Evolutionary conservation across 164 flowering plant species (phyloP), one percentile per base, ranked within the genome.

Genomic region (Umbellularia californica): DNA sequence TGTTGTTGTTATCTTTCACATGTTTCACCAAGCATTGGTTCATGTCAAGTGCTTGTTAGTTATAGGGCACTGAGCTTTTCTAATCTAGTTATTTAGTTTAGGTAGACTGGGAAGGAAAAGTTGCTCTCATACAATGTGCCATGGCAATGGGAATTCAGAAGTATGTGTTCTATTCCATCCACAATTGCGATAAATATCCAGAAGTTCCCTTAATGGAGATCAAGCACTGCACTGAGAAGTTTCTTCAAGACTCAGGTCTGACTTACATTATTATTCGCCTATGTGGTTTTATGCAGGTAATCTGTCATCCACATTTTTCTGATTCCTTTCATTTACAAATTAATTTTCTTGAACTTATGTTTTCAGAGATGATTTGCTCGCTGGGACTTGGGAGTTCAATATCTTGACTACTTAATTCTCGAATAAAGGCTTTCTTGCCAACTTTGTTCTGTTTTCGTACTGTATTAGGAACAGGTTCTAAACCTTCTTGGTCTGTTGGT

Each of bases 41-140:
- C 9, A 17, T 22, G n/a, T 47, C 33, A 70, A 22, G 2, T 63
- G 19, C 15, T 64, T 68, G 15, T 22, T 27, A 60, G 69, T 70
- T 47, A 12, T 65, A 14, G 58, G 24, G 25, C 13, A 60, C 68
- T 69, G 71, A 71, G n/a, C 28, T 72, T 72, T 55, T 71, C 81
- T 80, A 71, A 78, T 80, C 73, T 3, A 19, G 73, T 77, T 72
- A 51, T 86, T 84, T 81, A 74, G 73, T 87, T 84, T 92, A 93
- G 99, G 99, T 95, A 87, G 99, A 95, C 76, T 95, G 99, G 99
- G 98, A 95, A 92, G 99, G 99, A 72, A 92, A 95, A 82, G 97
- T 95, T 87, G 98, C 99, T 76, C 91, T 95, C 7, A 90, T 95
- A 87, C 99, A 95, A 82, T 93, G 97, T 85, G 99, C 99, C 74